A percentile compares a stretch with the other conserved stretches of the same genome.
Evolutionary conservation across 1,284 basidiomycete species (phyloP).

Genomic region (Marasmius tenuissimus): DNA sequence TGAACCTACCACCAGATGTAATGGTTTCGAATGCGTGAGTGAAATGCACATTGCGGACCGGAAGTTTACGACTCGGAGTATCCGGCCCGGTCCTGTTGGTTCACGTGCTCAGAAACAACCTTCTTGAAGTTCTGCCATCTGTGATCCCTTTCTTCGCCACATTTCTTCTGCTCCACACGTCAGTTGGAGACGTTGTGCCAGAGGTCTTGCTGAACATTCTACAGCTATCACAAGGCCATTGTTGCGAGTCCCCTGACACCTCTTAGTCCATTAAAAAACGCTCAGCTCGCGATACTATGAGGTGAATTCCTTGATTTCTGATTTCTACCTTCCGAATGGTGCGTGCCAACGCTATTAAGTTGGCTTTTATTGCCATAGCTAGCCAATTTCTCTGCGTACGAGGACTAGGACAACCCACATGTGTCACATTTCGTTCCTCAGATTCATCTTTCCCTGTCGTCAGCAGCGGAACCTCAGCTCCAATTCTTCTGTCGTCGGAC

Average conservation of each 20-base stretch:
- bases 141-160: not conserved
- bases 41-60: too few relatives aligned
- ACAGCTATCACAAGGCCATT: not conserved
- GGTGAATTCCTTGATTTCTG: too few relatives aligned
- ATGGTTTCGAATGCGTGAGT: too few relatives aligned
- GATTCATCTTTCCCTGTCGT: constrained; percentile 39
- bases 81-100: not conserved
- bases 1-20: too few relatives aligned
- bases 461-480: constrained; percentile 41
- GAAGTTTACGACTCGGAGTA: too few relatives aligned
- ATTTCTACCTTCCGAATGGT: too few relatives aligned
- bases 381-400: not conserved
- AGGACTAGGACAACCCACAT: not conserved
- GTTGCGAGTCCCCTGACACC: not conserved
- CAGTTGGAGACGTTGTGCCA: not conserved
- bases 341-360: too few relatives aligned
- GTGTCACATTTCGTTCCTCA: constrained; percentile 27
- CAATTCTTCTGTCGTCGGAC: constrained; percentile 51
- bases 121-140: too few relatives aligned
- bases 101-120: too few relatives aligned
- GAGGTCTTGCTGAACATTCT: not conserved
- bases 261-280: not conserved
- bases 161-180: not conserved
- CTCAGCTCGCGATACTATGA: too few relatives aligned
- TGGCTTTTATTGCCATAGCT: not conserved